Evolutionary conservation across 352 stramenopile genomes (phyloP), one percentile per base, ranked within the genome.

Genomic region (Thraustochytrium sp.): DNA sequence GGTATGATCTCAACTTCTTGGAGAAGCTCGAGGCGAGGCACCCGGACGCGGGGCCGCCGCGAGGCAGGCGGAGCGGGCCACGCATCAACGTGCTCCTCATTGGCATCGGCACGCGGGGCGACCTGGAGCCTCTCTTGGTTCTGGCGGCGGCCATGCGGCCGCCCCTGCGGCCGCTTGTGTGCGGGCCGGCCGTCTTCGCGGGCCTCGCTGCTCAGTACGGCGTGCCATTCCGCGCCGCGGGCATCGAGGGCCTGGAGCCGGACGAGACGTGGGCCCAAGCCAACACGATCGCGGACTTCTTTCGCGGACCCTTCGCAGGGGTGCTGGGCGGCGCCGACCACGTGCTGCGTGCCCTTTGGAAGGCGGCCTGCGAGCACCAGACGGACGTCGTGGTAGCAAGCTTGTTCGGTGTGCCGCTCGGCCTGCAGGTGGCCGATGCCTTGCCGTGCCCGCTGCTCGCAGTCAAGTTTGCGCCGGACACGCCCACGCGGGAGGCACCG

Each of bases 391-490:
- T 77, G 16, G 26, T 77, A 34, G 65, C 65, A 13, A 36, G 65
- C 9, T 64, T 36, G 9, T 77, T 77, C 34, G 65, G 26, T 13
- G 38, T 77, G 13, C 65, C 68, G 11, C 64, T 77, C 2, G 65
- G 65, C 26, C 18, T 77, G 1, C 42, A 77, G 8, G 64, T 77
- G 5, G 65, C 65, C 2, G 65, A 77, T 23, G 65, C 65, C 40
- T 26, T 77, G 9, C 18, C 29, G 31, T 62, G 42, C 26, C 65
- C 65, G 0, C 64, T 55, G 29, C 36, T 23, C 26, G 65, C 65
- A 18, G 26, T 77, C 65, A 77, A 77, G 36, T 77, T 62, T 75
- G 65, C 65, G 3, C 65, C 65, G 8, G 65, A 77, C 21, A 36
- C 49, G 16, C 49, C 65, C 26, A 64, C 65, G 37, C 26, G 40